These are phyloP conservation scores for Leccinum truebloodii DNA, from an alignment of 768 basidiomycete genomes.

Conservation along the genomic window DNA sequence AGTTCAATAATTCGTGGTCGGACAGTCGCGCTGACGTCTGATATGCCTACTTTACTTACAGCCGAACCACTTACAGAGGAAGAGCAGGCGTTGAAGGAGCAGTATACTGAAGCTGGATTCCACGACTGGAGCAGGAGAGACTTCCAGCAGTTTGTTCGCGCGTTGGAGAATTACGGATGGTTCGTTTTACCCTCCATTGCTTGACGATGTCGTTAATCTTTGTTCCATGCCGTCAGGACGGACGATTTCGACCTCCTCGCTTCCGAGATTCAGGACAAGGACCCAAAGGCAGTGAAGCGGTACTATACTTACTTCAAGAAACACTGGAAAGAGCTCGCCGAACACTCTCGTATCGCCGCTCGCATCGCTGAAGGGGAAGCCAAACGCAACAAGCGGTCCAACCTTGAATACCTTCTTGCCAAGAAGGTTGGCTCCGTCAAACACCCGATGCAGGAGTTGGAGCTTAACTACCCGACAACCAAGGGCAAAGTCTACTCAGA, in stretches of 20 bases:
- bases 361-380: conserved; percentile 88
- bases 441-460: conserved; percentile 96
- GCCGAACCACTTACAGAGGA: conserved; percentile 92
- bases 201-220: background rate
- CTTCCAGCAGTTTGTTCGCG: conserved; percentile 88
- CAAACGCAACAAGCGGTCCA: conserved; percentile 84
- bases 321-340: conserved; percentile 75
- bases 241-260: conserved; percentile 70
- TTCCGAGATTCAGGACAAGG: conserved; percentile 83
- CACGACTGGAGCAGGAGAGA: conserved; percentile 90
- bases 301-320: conserved; percentile 88
- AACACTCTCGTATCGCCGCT: conserved; percentile 78
- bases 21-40: background rate
- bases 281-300: conserved; percentile 67
- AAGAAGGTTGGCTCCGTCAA: conserved; percentile 81
- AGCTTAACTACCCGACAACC: conserved; percentile 92
- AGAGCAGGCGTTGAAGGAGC: conserved; percentile 80
- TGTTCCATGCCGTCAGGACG: conserved; percentile 42
- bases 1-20: background rate
- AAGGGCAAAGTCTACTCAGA: conserved; percentile 97
- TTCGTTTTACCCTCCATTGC: conserved; percentile 34
- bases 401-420: conserved; percentile 73
- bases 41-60: conserved; percentile 26
- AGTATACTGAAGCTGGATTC: conserved; percentile 76
- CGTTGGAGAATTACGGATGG: conserved; percentile 82